Evolutionary conservation across 345 rosid species (phyloP).

Genomic region (Laguncularia racemosa): DNA sequence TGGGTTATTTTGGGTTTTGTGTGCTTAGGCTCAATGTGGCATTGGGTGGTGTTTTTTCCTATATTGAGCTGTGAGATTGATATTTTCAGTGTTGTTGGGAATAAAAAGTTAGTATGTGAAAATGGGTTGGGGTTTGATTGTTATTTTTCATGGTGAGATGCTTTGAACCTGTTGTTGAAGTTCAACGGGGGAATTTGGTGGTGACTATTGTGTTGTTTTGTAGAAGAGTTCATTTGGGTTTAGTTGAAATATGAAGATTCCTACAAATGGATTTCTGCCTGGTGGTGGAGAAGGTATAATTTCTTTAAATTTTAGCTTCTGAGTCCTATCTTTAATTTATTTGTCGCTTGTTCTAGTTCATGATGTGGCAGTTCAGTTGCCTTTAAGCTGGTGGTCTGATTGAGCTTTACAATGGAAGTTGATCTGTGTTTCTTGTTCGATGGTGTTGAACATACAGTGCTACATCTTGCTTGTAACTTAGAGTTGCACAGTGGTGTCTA

Average conservation of each 20-base stretch:
- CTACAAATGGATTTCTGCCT: constrained; percentile 65
- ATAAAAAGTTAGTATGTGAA: constrained; percentile 11
- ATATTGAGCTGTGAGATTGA: too few species aligned
- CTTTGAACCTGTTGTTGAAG: constrained; percentile 9
- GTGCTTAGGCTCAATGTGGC: too few species aligned
- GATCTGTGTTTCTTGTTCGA: background rate
- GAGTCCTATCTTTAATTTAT: background rate
- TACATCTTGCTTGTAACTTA: too few species aligned
- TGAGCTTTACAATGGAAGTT: background rate
- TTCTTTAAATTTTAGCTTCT: constrained; percentile 1
- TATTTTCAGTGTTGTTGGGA: background rate
- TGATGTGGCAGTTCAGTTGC: background rate
- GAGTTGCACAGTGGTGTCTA: too few species aligned
- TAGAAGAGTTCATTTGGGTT: too few species aligned
- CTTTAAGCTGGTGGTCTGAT: background rate
- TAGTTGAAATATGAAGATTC: constrained; percentile 64
- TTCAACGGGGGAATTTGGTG: constrained; percentile 10
- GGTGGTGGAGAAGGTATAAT: constrained; percentile 66
- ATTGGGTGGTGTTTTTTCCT: too few species aligned
- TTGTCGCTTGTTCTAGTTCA: background rate
- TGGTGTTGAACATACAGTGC: too few species aligned
- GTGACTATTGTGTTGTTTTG: background rate
- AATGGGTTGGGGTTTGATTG: constrained; percentile 13
- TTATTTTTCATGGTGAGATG: background rate
- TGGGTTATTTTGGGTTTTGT: constrained; percentile 7